Percentiles rank a stretch among this genome's conserved stretches.
Evolutionary conservation across 2,329 filamentous ascomycete species (phyloP).

Genomic region (Alternaria sp.): DNA sequence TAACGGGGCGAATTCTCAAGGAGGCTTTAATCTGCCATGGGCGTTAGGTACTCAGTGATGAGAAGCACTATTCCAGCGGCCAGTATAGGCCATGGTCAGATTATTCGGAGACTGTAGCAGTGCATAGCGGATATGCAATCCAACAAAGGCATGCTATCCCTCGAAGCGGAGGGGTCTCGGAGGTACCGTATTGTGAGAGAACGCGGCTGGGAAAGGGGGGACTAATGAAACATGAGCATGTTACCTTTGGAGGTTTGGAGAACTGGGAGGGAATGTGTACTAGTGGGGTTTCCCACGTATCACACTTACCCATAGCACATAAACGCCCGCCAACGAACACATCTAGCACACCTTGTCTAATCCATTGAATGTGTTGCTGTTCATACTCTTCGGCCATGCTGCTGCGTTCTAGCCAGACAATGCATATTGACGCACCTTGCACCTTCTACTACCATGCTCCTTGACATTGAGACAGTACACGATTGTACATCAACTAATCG

Average conservation of each 20-base stretch:
- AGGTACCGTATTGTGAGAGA: neutral
- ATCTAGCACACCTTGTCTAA: neutral
- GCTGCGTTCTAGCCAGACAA: neutral
- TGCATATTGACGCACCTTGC: neutral
- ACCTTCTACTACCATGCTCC: neutral
- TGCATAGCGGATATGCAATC: neutral
- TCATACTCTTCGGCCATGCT: neutral
- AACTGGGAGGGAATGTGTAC: neutral
- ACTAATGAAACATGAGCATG: neutral
- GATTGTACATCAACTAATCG: neutral
- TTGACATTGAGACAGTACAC: neutral
- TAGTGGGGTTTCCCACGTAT: neutral
- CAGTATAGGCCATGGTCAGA: neutral
- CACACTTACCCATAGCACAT: neutral
- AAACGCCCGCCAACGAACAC: neutral
- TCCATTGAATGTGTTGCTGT: neutral
- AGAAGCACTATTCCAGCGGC: neutral
- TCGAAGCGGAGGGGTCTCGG: neutral
- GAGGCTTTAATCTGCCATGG: conserved; percentile 36
- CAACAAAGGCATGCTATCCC: neutral
- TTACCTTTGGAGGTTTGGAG: neutral
- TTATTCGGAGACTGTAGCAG: neutral
- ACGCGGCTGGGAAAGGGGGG: neutral
- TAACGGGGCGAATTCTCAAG: conserved; percentile 19
- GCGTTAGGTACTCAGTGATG: conserved; percentile 10